Evolutionary conservation across 2,329 filamentous ascomycete genomes (phyloP).

Genomic region (Fusarium staphyleae): DNA sequence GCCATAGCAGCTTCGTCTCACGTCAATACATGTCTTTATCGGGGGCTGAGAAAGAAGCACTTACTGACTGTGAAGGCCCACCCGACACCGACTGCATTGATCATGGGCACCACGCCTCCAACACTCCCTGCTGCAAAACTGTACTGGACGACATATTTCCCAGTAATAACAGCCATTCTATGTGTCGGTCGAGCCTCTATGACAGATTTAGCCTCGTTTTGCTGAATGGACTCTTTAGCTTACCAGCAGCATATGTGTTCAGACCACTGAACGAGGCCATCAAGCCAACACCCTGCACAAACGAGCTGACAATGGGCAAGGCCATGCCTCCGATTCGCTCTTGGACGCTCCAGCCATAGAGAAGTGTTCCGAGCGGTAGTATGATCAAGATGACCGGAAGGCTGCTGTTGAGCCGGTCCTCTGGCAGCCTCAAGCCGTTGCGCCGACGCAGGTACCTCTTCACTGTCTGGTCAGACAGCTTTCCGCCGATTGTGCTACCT

Average conservation of each 20-base stretch:
- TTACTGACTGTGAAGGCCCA: slow-evolving; percentile 39
- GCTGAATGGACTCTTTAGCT: fast-evolving
- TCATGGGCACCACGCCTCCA: slow-evolving; percentile 37
- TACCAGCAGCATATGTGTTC: slow-evolving; percentile 51
- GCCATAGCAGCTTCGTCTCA: slow-evolving; percentile 8
- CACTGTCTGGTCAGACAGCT: slow-evolving; percentile 51
- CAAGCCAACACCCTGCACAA: slow-evolving; percentile 45
- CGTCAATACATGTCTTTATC: neutral
- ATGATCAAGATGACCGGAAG: slow-evolving; percentile 43
- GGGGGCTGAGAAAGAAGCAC: neutral
- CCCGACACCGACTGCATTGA: slow-evolving; percentile 33
- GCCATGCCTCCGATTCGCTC: slow-evolving; percentile 45
- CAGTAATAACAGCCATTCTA: slow-evolving; percentile 38
- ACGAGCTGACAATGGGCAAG: slow-evolving; percentile 45
- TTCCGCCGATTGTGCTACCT: slow-evolving; percentile 70
- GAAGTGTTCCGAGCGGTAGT: slow-evolving; percentile 42
- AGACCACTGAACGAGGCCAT: slow-evolving; percentile 49
- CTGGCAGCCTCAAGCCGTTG: slow-evolving; percentile 41
- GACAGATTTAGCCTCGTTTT: neutral
- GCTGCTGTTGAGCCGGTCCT: slow-evolving; percentile 45
- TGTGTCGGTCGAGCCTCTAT: slow-evolving; percentile 34
- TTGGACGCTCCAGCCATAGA: slow-evolving; percentile 49
- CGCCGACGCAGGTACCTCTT: slow-evolving; percentile 50
- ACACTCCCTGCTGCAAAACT: slow-evolving; percentile 38
- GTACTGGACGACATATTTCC: slow-evolving; percentile 41